Evolutionary conservation across 352 stramenopile species (phyloP), one percentile per base, ranked within the genome.

Genomic region (Phytophthora pini): DNA sequence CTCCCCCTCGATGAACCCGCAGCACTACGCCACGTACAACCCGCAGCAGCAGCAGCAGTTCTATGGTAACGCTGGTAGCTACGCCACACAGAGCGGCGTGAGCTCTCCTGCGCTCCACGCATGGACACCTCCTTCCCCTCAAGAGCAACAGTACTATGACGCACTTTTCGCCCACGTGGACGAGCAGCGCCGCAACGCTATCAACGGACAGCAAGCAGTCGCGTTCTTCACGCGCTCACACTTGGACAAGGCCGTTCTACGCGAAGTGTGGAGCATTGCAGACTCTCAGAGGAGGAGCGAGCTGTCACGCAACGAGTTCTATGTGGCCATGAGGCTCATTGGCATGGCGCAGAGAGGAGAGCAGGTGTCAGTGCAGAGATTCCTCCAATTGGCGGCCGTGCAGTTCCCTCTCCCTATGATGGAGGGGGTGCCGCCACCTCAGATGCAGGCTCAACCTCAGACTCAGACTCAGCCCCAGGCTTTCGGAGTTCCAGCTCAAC

Each of bases 191-290:
- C 76, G 77, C 40, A 89, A 95, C 29, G 77, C 83, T 11, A 96
- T 99, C 63, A 86, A 84, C 11, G 96, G 96, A 6, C 82, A 77
- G 4, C 83, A 93, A 29, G 96, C 96, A 4, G 96, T 99, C 9
- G 76, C 85, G 56, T 98, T 99, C 72, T 97, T 99, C 66, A 91
- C 88, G 26, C 81, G 87, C 0, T 98, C 94, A 15, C 94, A 95
- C 45, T 65, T 98, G 5, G 92, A 97, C 55, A 92, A 98, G 50
- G 46, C 62, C 20, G 68, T 87, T 39, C 56, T 96, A 39, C 78
- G 88, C 6, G 87, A 96, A 74, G 78, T 96, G 7, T 96, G 88
- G 88, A 91, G 65, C 32, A 86, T 96, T 48, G 81, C 88, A 0
- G 82, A 94, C 61, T 74, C 63, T 11, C 83, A 89, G 56, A 76